Percentiles rank a stretch among this genome's conserved stretches.
Conservation (phyloP, 345 rosid species). For the Ceriops zippeliana region DNA sequence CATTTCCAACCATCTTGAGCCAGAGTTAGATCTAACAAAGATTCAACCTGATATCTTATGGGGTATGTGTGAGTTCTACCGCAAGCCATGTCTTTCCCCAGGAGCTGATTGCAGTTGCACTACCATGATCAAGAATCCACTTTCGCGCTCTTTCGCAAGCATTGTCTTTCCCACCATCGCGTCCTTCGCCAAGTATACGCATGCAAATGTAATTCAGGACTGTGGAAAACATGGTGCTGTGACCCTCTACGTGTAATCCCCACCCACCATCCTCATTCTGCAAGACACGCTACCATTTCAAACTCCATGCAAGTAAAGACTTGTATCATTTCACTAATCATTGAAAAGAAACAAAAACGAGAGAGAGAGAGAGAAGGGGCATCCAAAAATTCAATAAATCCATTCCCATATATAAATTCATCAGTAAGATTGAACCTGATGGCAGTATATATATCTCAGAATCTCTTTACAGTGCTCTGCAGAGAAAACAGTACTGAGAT, state of each 20-base stretch:
- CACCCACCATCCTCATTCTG: conserved; percentile 29
- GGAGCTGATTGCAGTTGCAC: conserved; percentile 20
- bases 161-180: conserved; percentile 10
- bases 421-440: conserved; percentile 8
- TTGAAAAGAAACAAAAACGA: too few relatives aligned
- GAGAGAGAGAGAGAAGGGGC: too few relatives aligned
- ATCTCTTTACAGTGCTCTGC: conserved; percentile 17
- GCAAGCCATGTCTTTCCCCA: conserved; percentile 35
- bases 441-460: conserved; percentile 20
- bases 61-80: background rate
- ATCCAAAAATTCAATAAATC: too few relatives aligned
- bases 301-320: too few relatives aligned
- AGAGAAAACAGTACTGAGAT: conserved; percentile 14
- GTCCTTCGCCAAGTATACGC: conserved; percentile 22
- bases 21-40: too few relatives aligned
- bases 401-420: background rate
- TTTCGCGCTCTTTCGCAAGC: conserved; percentile 21
- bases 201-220: conserved; percentile 21
- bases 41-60: too few relatives aligned
- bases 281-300: too few relatives aligned
- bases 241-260: conserved; percentile 28
- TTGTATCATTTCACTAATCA: too few relatives aligned
- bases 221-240: conserved; percentile 29
- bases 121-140: conserved; percentile 25
- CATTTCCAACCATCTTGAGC: too few relatives aligned